Conservation (phyloP, 2,329 filamentous ascomycete genomes). For the Fusarium euwallaceae region DNA sequence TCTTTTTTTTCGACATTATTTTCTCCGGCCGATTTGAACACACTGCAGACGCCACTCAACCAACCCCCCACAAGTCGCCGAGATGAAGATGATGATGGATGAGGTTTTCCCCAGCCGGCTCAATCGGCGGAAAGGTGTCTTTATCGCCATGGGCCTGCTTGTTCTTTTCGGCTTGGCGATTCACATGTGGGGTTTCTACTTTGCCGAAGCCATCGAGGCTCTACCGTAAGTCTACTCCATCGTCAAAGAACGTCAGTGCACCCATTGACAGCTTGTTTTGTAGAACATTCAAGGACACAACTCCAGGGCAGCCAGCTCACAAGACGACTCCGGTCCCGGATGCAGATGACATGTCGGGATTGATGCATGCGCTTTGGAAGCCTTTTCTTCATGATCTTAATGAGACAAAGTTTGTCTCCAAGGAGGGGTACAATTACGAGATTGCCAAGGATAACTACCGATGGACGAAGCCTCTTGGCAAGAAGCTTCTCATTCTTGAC, state of each 20-base stretch:
- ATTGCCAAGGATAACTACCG: conserved; percentile 14
- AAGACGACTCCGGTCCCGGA: background rate
- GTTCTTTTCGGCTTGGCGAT: background rate
- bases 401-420: background rate
- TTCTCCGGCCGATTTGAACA: background rate
- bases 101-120: background rate
- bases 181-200: conserved; percentile 3
- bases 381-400: background rate
- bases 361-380: conserved; percentile 4
- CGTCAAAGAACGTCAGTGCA: background rate
- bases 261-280: background rate
- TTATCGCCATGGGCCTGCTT: background rate
- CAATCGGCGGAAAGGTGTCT: background rate
- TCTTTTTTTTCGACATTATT: background rate
- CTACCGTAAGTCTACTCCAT: background rate
- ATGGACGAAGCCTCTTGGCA: conserved; percentile 30
- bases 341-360: background rate
- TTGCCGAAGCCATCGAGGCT: background rate
- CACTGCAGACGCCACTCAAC: background rate
- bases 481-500: conserved; percentile 41
- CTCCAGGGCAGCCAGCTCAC: background rate
- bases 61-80: background rate
- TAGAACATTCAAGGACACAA: background rate
- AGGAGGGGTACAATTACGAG: conserved; percentile 35
- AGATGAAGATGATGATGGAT: conserved; percentile 2